These are phyloP conservation scores for Saccharomycopsis phalli DNA, from an alignment of 1,139 yeast species.

Conservation along the genomic window DNA sequence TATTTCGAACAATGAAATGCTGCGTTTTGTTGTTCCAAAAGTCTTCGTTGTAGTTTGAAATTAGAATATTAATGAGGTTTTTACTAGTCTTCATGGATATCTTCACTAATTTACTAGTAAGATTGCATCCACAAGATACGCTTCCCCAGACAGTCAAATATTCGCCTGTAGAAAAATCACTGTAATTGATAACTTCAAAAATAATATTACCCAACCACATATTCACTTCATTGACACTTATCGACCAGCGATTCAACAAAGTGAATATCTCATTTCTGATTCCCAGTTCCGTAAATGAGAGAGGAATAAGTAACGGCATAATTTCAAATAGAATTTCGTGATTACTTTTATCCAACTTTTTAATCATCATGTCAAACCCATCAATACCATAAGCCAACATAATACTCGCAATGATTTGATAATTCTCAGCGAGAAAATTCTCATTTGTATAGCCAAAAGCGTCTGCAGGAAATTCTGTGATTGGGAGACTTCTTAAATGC, in stretches of 20 bases:
- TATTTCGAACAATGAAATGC: too few species aligned
- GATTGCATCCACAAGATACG: too few species aligned
- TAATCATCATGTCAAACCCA: slow-evolving; percentile 14
- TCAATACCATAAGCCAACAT: slow-evolving; percentile 16
- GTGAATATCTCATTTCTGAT: slow-evolving; percentile 30
- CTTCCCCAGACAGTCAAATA: too few species aligned
- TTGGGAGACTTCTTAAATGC: slow-evolving; percentile 28
- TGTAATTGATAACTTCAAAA: slow-evolving; percentile 30
- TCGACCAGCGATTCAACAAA: slow-evolving; percentile 19
- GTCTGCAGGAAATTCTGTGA: slow-evolving; percentile 31
- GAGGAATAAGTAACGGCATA: slow-evolving; percentile 24
- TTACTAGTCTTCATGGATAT: slow-evolving; percentile 12
- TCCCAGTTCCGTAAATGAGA: slow-evolving; percentile 40
- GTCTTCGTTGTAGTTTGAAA: too few species aligned
- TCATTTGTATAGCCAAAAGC: slow-evolving; percentile 30
- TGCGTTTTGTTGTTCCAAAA: too few species aligned
- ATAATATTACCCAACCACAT: slow-evolving; percentile 29
- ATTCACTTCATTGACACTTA: slow-evolving; percentile 22
- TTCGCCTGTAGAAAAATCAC: slow-evolving; percentile 31
- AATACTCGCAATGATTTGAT: too few species aligned
- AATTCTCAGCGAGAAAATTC: too few species aligned
- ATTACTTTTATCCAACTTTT: too few species aligned
- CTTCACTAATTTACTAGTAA: slow-evolving; percentile 20
- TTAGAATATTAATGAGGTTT: too few species aligned
- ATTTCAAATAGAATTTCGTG: slow-evolving; percentile 21